Evolutionary conservation across 2,329 filamentous ascomycete genomes (phyloP).

Genomic region (Rutstroemia sydowiana): DNA sequence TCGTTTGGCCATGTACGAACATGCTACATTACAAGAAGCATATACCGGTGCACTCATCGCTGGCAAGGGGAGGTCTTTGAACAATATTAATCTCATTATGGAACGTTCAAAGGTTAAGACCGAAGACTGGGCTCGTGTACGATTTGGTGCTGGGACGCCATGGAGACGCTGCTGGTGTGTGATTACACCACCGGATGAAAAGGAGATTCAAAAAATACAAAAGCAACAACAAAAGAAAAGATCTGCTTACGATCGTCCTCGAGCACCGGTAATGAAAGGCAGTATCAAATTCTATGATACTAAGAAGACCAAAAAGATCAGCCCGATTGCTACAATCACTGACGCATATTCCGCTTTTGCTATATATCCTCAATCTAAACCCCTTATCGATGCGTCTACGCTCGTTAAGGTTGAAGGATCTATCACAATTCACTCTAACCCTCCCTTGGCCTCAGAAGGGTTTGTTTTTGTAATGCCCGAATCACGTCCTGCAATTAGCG

Average conservation of each 20-base stretch:
- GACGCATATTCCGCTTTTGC: constrained; percentile 90
- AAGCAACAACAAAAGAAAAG: constrained; percentile 77
- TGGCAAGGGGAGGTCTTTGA: constrained; percentile 81
- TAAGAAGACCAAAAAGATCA: constrained; percentile 80
- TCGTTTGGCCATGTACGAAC: constrained; percentile 87
- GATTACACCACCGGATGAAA: constrained; percentile 85
- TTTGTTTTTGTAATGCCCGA: constrained; percentile 99
- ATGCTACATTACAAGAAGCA: constrained; percentile 86
- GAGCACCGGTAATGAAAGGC: constrained; percentile 64
- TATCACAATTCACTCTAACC: constrained; percentile 77
- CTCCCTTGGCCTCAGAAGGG: constrained; percentile 74
- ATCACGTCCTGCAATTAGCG: constrained; percentile 79
- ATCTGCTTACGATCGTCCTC: constrained; percentile 72
- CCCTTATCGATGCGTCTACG: constrained; percentile 88
- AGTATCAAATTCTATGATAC: constrained; percentile 93
- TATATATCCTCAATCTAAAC: constrained; percentile 91
- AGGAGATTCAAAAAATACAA: constrained; percentile 75
- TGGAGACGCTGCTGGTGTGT: constrained; percentile 98
- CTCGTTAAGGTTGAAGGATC: constrained; percentile 88
- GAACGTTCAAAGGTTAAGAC: constrained; percentile 68
- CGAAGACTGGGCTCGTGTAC: constrained; percentile 90
- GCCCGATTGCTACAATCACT: constrained; percentile 83
- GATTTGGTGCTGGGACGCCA: constrained; percentile 90
- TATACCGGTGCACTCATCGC: constrained; percentile 95
- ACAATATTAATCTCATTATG: constrained; percentile 86